These are phyloP conservation scores for Draba incana DNA, from an alignment of 345 rosid species.

Conservation along the genomic window DNA sequence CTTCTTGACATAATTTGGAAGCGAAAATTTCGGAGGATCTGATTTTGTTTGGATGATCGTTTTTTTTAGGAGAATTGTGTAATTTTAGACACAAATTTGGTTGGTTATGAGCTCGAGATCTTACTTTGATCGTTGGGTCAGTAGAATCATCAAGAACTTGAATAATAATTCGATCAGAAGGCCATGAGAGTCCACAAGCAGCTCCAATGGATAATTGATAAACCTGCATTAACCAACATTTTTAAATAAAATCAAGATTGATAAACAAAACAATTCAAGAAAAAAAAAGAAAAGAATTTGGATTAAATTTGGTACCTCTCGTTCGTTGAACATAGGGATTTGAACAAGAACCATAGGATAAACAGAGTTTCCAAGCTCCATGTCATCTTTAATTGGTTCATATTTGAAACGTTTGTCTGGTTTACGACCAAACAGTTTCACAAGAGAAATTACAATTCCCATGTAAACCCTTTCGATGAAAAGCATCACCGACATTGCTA, in stretches of 20 bases:
- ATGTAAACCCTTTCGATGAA: conserved; percentile 87
- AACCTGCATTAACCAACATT: conserved; percentile 47
- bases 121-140: conserved; percentile 81
- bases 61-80: background rate
- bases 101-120: background rate
- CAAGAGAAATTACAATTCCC: conserved; percentile 67
- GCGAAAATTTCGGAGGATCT: background rate
- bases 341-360: conserved; percentile 94
- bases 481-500: conserved; percentile 86
- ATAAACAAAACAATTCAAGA: background rate
- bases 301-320: conserved; percentile 60
- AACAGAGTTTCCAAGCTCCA: conserved; percentile 76
- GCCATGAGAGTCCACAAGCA: conserved; percentile 98
- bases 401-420: conserved; percentile 83
- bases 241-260: background rate
- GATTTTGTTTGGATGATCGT: background rate
- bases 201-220: conserved; percentile 91
- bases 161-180: conserved; percentile 79
- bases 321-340: conserved; percentile 97
- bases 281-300: background rate
- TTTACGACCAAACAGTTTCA: conserved; percentile 75
- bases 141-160: conserved; percentile 98
- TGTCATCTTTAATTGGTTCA: conserved; percentile 85
- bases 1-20: no score
- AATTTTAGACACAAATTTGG: background rate